Evolutionary conservation across 2,329 filamentous ascomycete genomes (phyloP).

Genomic region (Arthrocladium fulminans): DNA sequence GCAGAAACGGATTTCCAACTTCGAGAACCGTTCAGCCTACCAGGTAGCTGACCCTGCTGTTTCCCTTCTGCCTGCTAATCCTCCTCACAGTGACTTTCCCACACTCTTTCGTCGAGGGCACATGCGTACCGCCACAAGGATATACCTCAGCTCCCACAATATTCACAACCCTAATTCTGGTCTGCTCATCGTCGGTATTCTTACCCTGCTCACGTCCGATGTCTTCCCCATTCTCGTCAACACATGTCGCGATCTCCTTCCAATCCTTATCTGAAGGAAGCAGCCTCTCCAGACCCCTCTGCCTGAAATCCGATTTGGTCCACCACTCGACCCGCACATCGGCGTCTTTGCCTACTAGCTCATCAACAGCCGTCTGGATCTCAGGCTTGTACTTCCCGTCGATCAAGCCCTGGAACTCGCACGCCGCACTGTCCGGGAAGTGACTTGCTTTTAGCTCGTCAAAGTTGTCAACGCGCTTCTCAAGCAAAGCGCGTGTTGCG

Average conservation of each 20-base stretch:
- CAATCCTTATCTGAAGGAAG: conserved; percentile 48
- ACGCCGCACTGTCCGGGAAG: conserved; percentile 57
- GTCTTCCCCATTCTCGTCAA: conserved; percentile 46
- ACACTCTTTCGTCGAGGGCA: conserved; percentile 50
- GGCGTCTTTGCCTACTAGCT: conserved; percentile 47
- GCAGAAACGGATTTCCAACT: neutral
- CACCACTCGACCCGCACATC: conserved; percentile 59
- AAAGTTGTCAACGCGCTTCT: conserved; percentile 45
- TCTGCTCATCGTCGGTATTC: conserved; percentile 32
- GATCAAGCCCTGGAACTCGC: conserved; percentile 60
- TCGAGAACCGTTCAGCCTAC: conserved; percentile 16
- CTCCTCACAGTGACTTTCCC: conserved; percentile 58
- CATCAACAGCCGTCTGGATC: conserved; percentile 55
- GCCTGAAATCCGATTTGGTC: conserved; percentile 53
- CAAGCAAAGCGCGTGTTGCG: conserved; percentile 53
- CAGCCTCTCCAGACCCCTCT: conserved; percentile 47
- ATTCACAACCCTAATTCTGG: conserved; percentile 58
- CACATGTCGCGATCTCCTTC: conserved; percentile 59
- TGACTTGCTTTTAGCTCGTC: conserved; percentile 64
- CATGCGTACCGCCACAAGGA: conserved; percentile 68
- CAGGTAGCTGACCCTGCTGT: conserved; percentile 47
- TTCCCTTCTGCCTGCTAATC: conserved; percentile 56
- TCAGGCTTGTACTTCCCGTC: conserved; percentile 52
- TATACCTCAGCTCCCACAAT: conserved; percentile 62
- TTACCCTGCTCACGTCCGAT: conserved; percentile 36